Evolutionary conservation across 176 grass and related monocot species (phyloP), one percentile per base, ranked within the genome.

Genomic region (Carex pumila): DNA sequence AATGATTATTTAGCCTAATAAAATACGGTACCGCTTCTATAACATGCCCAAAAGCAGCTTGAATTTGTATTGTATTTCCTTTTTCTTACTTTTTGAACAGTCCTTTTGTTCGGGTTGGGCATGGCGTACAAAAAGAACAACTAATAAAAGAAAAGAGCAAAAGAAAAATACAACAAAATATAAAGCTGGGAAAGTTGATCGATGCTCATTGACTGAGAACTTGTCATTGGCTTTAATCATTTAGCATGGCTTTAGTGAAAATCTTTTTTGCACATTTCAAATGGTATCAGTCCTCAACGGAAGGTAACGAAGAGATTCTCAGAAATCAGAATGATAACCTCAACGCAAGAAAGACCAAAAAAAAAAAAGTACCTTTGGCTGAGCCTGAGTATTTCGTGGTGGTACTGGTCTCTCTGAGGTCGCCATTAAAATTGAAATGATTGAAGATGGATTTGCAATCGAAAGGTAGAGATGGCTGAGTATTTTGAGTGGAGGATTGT

Each of bases 101-200:
- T 76, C 72, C 21, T 56, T 76, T 55, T 76, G 49, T 55, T 76
- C 5, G 73, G 72, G 56, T 77, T 77, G 25, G 73, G 55, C 25
- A 56, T 18, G 58, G 56, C 58, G 64, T 81, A 56, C 79, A 81
- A 64, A 81, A 81, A 81, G 49, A 56, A 56, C 73, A n/a, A 21
- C 31, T 21, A 57, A 30, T 47, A 74, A 61, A 82, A 71, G 30
- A 22, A 69, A 61, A 39, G 83, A 85, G 4, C 25, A n/a, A 71
- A 61, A 21, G 70, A 85, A 18, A 11, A n/a, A 41, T 84, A 19
- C 31, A 64, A 64, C 79, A 81, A 81, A 81, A 25, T 43, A 45
- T 60, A 81, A 81, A 81, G 79, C 79, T 81, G 57, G 12, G 9
- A 81, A 81, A 56, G 52, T 49, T 61, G 36, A 64, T 81, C 17